A percentile compares a stretch with the other conserved stretches of the same genome.
Evolutionary conservation across 345 rosid genomes (phyloP).

Genomic region (Atalantia buxifolia): DNA sequence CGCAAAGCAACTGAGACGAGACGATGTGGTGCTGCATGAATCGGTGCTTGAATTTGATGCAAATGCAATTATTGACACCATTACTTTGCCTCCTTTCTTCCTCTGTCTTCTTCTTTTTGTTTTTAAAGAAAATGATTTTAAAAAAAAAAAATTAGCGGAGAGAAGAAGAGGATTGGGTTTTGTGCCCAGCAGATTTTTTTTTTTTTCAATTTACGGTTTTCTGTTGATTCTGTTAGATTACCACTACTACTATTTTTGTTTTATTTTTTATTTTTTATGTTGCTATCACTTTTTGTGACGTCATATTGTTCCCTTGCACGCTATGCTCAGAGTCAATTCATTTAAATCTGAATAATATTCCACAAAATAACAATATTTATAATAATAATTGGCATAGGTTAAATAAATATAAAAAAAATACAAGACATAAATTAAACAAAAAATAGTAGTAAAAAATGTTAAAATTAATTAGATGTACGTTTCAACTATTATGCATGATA

Average conservation of each 20-base stretch:
- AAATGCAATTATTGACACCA: slow-evolving; percentile 44
- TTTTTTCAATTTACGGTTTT: neutral
- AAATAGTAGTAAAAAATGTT: too few relatives aligned
- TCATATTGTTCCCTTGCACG: slow-evolving; percentile 22
- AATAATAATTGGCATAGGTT: too few relatives aligned
- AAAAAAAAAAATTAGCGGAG: neutral
- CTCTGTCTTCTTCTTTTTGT: neutral
- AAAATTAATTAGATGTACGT: too few relatives aligned
- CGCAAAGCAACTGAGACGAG: slow-evolving; percentile 21
- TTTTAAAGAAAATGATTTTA: too few relatives aligned
- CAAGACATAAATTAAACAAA: too few relatives aligned
- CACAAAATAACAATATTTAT: too few relatives aligned
- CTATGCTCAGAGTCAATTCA: neutral
- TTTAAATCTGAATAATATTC: too few relatives aligned
- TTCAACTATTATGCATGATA: too few relatives aligned
- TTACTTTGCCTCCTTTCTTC: slow-evolving; percentile 8
- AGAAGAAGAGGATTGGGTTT: slow-evolving; percentile 20
- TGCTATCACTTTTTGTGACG: neutral
- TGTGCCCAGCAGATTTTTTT: neutral
- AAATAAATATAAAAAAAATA: too few relatives aligned
- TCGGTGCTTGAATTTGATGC: slow-evolving; percentile 21
- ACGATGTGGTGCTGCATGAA: slow-evolving; percentile 26
- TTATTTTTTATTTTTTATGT: neutral
- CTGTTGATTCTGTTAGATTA: neutral
- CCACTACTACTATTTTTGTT: neutral